Conservation (phyloP, 2,329 filamentous ascomycete genomes). For the Aspergillus udagawae region DNA sequence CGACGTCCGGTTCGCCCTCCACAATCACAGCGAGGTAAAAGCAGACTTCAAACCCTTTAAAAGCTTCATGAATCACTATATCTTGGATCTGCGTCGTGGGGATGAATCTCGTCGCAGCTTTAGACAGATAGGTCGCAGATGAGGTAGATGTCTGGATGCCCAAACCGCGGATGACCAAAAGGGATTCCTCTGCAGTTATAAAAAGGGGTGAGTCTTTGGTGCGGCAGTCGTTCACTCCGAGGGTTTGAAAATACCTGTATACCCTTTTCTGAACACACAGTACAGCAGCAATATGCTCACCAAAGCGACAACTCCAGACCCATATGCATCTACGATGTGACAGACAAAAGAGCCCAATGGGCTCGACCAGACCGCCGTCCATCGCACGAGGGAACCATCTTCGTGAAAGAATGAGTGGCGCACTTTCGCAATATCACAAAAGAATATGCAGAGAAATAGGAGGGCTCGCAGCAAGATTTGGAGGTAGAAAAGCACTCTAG, state of each 20-base stretch:
- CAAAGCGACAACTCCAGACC: slow-evolving; percentile 41
- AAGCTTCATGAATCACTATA: slow-evolving; percentile 91
- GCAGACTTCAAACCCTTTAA: slow-evolving; percentile 82
- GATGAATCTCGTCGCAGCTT: slow-evolving; percentile 68
- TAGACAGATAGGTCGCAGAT: slow-evolving; percentile 62
- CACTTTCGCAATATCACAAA: slow-evolving; percentile 33
- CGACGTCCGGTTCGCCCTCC: slow-evolving; percentile 78
- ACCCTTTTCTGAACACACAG: slow-evolving; percentile 45
- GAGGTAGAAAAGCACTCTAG: slow-evolving; percentile 42
- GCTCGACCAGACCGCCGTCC: slow-evolving; percentile 32
- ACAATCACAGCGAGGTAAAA: slow-evolving; percentile 90
- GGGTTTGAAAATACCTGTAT: slow-evolving; percentile 44
- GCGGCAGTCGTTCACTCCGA: slow-evolving; percentile 11
- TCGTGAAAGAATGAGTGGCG: slow-evolving; percentile 25
- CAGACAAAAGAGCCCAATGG: slow-evolving; percentile 28
- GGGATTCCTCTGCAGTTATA: slow-evolving; percentile 63
- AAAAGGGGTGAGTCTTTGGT: slow-evolving; percentile 7
- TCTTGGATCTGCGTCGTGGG: slow-evolving; percentile 90
- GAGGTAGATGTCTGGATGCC: slow-evolving; percentile 83
- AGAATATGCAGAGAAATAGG: slow-evolving; percentile 39
- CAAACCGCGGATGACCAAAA: slow-evolving; percentile 82
- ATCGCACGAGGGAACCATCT: slow-evolving; percentile 24
- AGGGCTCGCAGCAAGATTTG: slow-evolving; percentile 44
- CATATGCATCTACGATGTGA: slow-evolving; percentile 34
- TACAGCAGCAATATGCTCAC: slow-evolving; percentile 40